Evolutionary conservation across 2,329 filamentous ascomycete species (phyloP).

Genomic region (Helotiales sp.): DNA sequence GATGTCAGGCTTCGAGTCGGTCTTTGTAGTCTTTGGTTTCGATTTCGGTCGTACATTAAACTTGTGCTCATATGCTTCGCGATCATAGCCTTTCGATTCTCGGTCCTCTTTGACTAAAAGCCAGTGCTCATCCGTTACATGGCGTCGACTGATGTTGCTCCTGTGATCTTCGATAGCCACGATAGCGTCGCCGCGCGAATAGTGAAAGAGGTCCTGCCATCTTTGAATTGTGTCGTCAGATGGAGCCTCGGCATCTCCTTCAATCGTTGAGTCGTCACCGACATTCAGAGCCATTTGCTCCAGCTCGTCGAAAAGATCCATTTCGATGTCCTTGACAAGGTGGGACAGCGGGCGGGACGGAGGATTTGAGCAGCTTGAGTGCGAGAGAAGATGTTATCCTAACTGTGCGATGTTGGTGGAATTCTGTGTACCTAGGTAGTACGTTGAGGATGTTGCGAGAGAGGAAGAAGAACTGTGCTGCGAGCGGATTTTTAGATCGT

Average conservation of each 20-base stretch:
- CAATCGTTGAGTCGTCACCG: neutral
- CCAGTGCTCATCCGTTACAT: neutral
- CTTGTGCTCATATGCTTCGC: neutral
- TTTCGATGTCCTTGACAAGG: too few species aligned
- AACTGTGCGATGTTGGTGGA: too few species aligned
- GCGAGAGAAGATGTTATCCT: too few species aligned
- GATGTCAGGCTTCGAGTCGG: neutral
- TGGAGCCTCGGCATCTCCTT: neutral
- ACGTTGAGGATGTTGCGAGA: too few species aligned
- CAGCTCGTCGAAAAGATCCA: constrained; percentile 17
- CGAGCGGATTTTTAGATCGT: too few species aligned
- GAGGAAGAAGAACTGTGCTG: too few species aligned
- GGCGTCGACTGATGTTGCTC: neutral
- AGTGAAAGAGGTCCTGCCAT: neutral
- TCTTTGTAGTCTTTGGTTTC: neutral
- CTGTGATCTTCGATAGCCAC: neutral
- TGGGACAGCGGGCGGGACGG: too few species aligned
- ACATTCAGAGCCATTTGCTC: neutral
- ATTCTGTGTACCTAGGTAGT: too few species aligned
- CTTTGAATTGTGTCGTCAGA: neutral
- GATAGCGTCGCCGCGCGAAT: neutral
- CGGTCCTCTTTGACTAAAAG: neutral
- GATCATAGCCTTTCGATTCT: neutral
- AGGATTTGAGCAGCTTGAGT: too few species aligned
- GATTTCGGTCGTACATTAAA: neutral